These are phyloP conservation scores for Crucibulum laeve DNA, from an alignment of 768 basidiomycete genomes.

Conservation along the genomic window DNA sequence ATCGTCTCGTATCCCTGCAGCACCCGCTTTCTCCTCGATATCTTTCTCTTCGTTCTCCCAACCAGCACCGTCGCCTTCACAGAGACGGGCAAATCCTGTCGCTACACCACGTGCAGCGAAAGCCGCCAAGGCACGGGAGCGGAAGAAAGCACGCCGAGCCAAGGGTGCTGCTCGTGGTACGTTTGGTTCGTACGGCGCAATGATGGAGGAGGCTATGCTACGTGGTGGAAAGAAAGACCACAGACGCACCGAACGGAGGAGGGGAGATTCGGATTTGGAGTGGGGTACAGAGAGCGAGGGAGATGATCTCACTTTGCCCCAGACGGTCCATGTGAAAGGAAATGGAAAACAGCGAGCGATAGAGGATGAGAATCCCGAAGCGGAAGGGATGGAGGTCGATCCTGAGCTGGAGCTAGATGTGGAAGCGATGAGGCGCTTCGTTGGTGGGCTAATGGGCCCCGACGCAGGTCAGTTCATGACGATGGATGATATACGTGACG, in stretches of 20 bases:
- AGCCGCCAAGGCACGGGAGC: constrained; percentile 18
- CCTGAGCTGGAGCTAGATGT: constrained; percentile 43
- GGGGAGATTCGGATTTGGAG: constrained; percentile 65
- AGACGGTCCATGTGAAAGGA: constrained; percentile 13
- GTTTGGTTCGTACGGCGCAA: constrained; percentile 52
- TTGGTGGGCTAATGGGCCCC: constrained; percentile 39
- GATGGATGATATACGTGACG: constrained; percentile 67
- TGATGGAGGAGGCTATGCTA: constrained; percentile 48
- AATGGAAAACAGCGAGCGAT: too few species aligned
- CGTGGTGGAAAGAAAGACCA: constrained; percentile 32
- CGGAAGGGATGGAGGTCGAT: constrained; percentile 65
- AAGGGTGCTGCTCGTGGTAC: constrained; percentile 8
- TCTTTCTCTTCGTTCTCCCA: constrained; percentile 29
- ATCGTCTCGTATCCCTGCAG: background rate
- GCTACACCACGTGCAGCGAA: constrained; percentile 23
- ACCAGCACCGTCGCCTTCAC: constrained; percentile 3
- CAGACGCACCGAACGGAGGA: constrained; percentile 45
- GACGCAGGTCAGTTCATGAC: constrained; percentile 45
- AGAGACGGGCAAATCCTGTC: constrained; percentile 9
- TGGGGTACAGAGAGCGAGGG: constrained; percentile 37
- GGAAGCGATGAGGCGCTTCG: constrained; percentile 50
- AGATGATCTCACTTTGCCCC: constrained; percentile 23
- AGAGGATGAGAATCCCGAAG: constrained; percentile 21
- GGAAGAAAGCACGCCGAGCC: constrained; percentile 11
- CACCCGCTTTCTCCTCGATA: constrained; percentile 17